These are phyloP conservation scores for Limonium bicolor DNA, from an alignment of 148 eudicot species.

Conservation along the genomic window DNA sequence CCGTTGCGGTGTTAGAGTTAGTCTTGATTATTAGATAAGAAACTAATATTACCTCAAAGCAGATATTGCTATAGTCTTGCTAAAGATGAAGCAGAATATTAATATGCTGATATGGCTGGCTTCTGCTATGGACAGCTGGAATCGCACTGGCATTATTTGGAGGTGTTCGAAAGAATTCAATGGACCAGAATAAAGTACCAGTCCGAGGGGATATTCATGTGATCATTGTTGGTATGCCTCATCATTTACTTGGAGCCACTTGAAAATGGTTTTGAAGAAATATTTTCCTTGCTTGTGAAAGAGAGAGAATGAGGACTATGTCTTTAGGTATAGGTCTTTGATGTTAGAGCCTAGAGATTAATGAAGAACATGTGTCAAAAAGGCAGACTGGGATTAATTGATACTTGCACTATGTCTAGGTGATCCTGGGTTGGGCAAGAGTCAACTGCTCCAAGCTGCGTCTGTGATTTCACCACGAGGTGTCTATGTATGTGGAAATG, in stretches of 20 bases:
- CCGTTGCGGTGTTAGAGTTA: no score
- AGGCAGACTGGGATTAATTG: background rate
- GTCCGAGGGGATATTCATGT: conserved; percentile 97
- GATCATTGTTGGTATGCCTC: conserved; percentile 68
- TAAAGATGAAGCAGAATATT: background rate
- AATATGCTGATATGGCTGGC: background rate
- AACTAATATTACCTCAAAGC: no score
- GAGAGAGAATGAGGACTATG: background rate
- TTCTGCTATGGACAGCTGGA: conserved; percentile 46
- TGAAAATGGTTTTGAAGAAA: background rate
- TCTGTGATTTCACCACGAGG: conserved; percentile 97
- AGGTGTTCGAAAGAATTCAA: conserved; percentile 82
- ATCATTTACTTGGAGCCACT: conserved; percentile 5
- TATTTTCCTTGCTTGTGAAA: background rate
- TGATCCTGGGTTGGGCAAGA: conserved; percentile 98
- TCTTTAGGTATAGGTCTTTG: background rate
- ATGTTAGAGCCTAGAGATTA: no score
- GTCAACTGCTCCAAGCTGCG: conserved; percentile 96
- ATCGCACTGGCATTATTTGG: conserved; percentile 80
- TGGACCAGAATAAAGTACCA: conserved; percentile 95
- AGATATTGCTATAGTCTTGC: no score
- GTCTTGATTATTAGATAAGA: no score
- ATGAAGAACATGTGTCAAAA: background rate
- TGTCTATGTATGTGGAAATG: conserved; percentile 94
- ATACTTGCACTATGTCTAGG: conserved; percentile 25